Evolutionary conservation across 768 basidiomycete genomes (phyloP).

Genomic region (Hypholoma sublateritium): DNA sequence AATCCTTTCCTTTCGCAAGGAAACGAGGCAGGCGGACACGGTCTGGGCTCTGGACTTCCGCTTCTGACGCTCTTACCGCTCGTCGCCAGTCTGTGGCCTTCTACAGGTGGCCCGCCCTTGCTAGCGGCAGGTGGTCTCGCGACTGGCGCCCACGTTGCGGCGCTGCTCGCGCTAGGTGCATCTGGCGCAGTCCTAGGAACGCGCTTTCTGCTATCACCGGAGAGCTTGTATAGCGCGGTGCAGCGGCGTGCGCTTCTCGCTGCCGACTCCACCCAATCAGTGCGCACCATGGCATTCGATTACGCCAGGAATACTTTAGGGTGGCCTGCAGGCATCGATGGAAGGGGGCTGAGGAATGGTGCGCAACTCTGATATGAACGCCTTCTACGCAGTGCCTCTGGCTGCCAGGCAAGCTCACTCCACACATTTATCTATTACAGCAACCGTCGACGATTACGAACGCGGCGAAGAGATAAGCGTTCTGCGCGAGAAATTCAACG

Average conservation of each 20-base stretch:
- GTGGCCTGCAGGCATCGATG: constrained; percentile 65
- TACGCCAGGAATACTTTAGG: constrained; percentile 50
- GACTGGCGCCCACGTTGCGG: constrained; percentile 63
- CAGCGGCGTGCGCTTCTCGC: constrained; percentile 54
- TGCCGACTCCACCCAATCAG: constrained; percentile 45
- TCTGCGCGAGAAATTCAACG: constrained; percentile 43
- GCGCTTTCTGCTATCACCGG: constrained; percentile 68
- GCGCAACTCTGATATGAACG: constrained; percentile 12
- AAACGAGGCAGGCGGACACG: constrained; percentile 81
- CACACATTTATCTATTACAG: constrained; percentile 26
- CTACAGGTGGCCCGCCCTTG: constrained; percentile 35
- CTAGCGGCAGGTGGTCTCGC: constrained; percentile 77
- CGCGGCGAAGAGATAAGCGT: constrained; percentile 42
- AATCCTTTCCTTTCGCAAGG: constrained; percentile 40
- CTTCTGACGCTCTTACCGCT: constrained; percentile 59
- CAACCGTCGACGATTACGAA: constrained; percentile 57
- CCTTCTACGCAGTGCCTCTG: neutral
- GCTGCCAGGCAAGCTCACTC: constrained; percentile 6
- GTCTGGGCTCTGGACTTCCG: constrained; percentile 53
- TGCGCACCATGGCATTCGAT: constrained; percentile 67
- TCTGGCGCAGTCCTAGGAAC: constrained; percentile 73
- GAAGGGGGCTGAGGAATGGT: constrained; percentile 57
- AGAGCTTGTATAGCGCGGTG: constrained; percentile 54
- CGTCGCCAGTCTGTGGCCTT: constrained; percentile 43
- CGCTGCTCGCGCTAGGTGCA: constrained; percentile 65